Evolutionary conservation across 805 yeast genomes (phyloP), one percentile per base, ranked within the genome.

Genomic region (Zygotorulaspora florentina): DNA sequence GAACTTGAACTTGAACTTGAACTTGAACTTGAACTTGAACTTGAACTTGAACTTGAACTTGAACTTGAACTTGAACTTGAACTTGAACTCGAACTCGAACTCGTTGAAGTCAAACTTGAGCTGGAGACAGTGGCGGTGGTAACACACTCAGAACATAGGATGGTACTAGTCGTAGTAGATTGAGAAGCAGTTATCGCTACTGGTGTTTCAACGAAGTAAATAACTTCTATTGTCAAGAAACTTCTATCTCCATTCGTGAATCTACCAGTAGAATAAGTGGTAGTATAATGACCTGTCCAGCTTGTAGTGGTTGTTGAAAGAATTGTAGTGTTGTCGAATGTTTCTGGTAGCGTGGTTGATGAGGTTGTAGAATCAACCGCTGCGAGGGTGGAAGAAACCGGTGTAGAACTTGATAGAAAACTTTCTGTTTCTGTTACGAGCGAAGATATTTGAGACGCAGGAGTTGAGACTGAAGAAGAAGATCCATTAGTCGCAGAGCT

Each of bases 261-360:
- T n/a, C 52, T 35, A 6, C 49, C 55, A 15, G 55, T 56, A 9
- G 58, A 52, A 29, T 53, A 49, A 3, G 58, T 45, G 12, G 52
- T 45, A n/a, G 53, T 52, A 35, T 38, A 45, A 9, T 50, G 15
- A 9, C 53, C 54, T 16, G 54, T 53, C 57, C 57, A 50, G 5
- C 48, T 45, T 9, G 58, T 41, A 9, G 57, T 51, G 35, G 54
- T 50, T 10, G 56, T 43, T 15, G 42, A 18, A 17, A 43, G 25
- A 20, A 39, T 34, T 9, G 20, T 6, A 2, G 35, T 17, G 15
- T 38, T 36, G 11, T 27, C 17, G 9, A 44, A 34, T 20, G 25
- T 20, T 20, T 4, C 7, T 20, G 25, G 25, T 7, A 20, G 25
- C 20, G 39, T 18, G 16, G 39, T 20, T 15, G 45, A 42, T 12